Base-by-base conservation (phyloP, 306 rosid genomes). In the Canavalia ensiformis region DNA sequence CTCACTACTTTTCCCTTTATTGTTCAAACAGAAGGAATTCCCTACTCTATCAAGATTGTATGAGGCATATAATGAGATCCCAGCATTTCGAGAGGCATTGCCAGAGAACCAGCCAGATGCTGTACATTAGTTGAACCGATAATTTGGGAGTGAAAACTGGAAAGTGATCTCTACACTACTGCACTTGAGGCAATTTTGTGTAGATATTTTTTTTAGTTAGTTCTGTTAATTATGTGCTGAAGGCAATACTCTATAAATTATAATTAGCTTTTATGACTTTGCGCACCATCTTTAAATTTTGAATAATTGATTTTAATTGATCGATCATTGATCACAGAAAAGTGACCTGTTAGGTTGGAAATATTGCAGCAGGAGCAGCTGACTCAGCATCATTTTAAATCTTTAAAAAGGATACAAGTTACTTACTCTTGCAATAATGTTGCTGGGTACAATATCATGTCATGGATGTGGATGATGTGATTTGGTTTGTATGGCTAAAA, bases 91-190 rank as follows among this genome's bases (percentile, higher is more conserved):
- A 58, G 86, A 88, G 78, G 93, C 94, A 49, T 69, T 67, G 63
- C 93, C 92, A 7, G 90, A 89, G 62, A 83, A 83, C 39, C 94
- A 90, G 81, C 94, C 92, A 4, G 97, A 92, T 74, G 73, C 81
- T 39, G 60, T 62, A 55, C 75, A 9, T 12, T 45, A 74, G 67
- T 56, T 78, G 71, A 86, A 73, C 42, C 39, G 10, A 68, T 79
- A 11, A 54, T 77, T 54, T 56, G 70, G 39, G 46, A 71, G 33
- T 30, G 34, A 57, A 50, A 63, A 30, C 66, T 10, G 52, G 72
- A 42, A 42, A 66, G 60, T 52, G 58, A 52, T 41, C 67, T 42
- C 3, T 41, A 11, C 56, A 37, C 13, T 7, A 18, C 13, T n/a
- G 54, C 81, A 68, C 39, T 9, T 35, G 31, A 18, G 33, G 42